phyloP scores from a whole-genome alignment of 164 flowering plant genomes.

The Macadamia integrifolia region DNA sequence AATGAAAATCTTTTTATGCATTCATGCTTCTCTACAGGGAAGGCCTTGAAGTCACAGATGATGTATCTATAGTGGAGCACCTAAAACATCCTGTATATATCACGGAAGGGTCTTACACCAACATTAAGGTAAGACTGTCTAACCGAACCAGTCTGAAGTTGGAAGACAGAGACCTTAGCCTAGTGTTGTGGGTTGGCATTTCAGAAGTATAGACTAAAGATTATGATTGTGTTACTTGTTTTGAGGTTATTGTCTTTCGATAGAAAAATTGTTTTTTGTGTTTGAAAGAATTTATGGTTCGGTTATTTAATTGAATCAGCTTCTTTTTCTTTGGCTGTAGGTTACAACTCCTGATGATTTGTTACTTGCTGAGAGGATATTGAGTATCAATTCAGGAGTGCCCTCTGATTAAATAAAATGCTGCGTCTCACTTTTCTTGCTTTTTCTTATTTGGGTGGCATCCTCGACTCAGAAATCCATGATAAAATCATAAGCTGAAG shows the following conservation, averaged over 20 bases:
- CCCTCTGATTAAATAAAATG: neutral
- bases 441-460: no score
- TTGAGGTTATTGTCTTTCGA: neutral
- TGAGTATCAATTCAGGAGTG: slow-evolving; percentile 23
- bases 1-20: no score
- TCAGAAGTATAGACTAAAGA: no score
- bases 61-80: slow-evolving; percentile 86
- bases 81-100: slow-evolving; percentile 75
- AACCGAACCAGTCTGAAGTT: neutral
- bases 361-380: slow-evolving; percentile 73
- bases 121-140: slow-evolving; percentile 58
- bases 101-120: slow-evolving; percentile 84
- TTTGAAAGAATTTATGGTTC: neutral
- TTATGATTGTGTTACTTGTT: no score
- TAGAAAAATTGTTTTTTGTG: neutral
- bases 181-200: neutral
- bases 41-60: slow-evolving; percentile 85
- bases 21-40: slow-evolving; percentile 35
- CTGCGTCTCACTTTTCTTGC: no score
- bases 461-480: no score
- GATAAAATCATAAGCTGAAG: no score
- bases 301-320: neutral
- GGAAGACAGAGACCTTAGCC: neutral
- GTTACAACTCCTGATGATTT: slow-evolving; percentile 89
- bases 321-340: slow-evolving; percentile 30